These are phyloP conservation scores for Dipteronia sinensis DNA, from an alignment of 345 rosid genomes.

Conservation along the genomic window DNA sequence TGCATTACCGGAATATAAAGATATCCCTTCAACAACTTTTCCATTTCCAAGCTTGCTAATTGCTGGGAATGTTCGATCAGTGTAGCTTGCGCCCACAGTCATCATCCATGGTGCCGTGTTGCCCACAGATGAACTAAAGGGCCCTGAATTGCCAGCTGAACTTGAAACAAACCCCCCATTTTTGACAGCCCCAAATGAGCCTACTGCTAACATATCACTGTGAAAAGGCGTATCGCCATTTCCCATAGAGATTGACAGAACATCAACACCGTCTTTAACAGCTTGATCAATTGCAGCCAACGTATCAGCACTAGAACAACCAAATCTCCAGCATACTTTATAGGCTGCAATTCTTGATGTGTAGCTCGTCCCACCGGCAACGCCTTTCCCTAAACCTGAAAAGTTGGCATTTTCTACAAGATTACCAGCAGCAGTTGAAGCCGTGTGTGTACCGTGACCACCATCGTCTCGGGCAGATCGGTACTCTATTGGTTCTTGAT, in stretches of 20 bases:
- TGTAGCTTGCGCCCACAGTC: constrained; percentile 84
- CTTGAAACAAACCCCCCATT: constrained; percentile 66
- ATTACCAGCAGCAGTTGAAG: constrained; percentile 74
- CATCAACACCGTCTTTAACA: constrained; percentile 71
- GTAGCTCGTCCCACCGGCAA: constrained; percentile 66
- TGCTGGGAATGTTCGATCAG: constrained; percentile 64
- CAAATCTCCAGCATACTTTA: constrained; percentile 68
- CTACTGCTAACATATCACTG: no score
- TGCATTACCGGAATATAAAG: constrained; percentile 44
- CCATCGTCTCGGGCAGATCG: constrained; percentile 49
- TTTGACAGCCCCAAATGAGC: constrained; percentile 43
- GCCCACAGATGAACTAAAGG: constrained; percentile 37
- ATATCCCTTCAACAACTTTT: constrained; percentile 42
- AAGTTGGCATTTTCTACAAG: constrained; percentile 45
- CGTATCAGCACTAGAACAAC: constrained; percentile 48
- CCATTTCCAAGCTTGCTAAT: constrained; percentile 55
- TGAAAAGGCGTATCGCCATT: constrained; percentile 2
- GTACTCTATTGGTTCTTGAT: constrained; percentile 51
- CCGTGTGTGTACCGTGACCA: constrained; percentile 92
- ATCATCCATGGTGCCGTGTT: constrained; percentile 83
- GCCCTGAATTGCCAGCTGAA: constrained; percentile 83
- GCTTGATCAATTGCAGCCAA: constrained; percentile 72
- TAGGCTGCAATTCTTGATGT: constrained; percentile 69
- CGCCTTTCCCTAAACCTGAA: constrained; percentile 57
- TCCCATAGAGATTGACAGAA: constrained; percentile 71